These are phyloP conservation scores for Syzygium aqueum DNA, from an alignment of 345 rosid genomes.

Conservation along the genomic window DNA sequence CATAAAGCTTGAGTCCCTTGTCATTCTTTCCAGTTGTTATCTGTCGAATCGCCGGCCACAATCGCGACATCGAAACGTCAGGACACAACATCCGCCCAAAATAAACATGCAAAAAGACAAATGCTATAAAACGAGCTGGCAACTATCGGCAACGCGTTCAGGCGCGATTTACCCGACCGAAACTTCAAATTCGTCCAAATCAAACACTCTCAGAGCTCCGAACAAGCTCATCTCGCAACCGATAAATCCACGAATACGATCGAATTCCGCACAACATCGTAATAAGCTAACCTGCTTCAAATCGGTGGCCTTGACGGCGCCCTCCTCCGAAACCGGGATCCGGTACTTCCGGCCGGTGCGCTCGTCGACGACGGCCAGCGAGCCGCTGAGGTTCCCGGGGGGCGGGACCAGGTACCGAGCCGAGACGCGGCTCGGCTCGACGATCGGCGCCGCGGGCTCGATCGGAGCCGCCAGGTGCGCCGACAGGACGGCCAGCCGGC, in stretches of 20 bases:
- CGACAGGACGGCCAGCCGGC: conserved; percentile 60
- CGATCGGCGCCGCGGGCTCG: conserved; percentile 27
- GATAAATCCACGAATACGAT: background rate
- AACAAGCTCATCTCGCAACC: background rate
- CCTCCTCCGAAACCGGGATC: conserved; percentile 49
- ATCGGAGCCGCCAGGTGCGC: conserved; percentile 36
- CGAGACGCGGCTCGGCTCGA: conserved; percentile 46
- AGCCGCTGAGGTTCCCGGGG: conserved; percentile 45
- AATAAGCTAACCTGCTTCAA: conserved; percentile 53
- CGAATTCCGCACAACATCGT: background rate
- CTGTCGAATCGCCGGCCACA: conserved; percentile 18
- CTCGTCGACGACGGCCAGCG: conserved; percentile 61
- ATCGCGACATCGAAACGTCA: background rate
- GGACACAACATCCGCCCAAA: background rate
- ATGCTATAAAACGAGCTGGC: background rate
- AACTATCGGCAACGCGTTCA: background rate
- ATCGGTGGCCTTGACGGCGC: conserved; percentile 75
- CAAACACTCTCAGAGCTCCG: background rate
- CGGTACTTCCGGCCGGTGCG: conserved; percentile 60
- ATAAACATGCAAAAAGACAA: background rate
- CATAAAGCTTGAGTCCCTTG: conserved; percentile 78
- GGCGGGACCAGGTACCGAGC: conserved; percentile 32
- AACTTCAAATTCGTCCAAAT: background rate
- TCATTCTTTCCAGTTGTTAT: conserved; percentile 61
- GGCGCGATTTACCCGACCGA: background rate